These are phyloP conservation scores for Petunia axillaris DNA, from an alignment of 257 asterid species.

Conservation along the genomic window DNA sequence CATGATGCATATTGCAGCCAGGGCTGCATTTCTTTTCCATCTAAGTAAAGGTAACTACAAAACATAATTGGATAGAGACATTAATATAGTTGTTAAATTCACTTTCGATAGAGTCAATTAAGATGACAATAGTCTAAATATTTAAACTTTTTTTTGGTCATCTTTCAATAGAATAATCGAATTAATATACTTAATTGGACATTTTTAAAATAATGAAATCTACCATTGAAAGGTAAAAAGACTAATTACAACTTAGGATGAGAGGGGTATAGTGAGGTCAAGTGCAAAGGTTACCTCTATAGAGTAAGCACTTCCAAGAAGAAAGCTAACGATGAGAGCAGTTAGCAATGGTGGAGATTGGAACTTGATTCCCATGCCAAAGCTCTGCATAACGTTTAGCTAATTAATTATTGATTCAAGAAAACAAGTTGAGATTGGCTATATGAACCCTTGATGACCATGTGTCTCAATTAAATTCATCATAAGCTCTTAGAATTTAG, in stretches of 20 bases:
- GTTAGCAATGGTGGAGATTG: conserved; percentile 30
- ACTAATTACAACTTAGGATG: not conserved
- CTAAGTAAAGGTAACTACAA: conserved; percentile 30
- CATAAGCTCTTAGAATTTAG: too few relatives aligned
- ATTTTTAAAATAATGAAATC: too few relatives aligned
- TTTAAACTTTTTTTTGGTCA: too few relatives aligned
- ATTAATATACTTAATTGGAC: not conserved
- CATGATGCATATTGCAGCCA: conserved; percentile 31
- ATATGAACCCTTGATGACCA: too few relatives aligned
- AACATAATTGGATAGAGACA: not conserved
- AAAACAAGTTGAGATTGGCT: too few relatives aligned
- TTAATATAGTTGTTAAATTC: too few relatives aligned
- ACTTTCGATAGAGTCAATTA: too few relatives aligned
- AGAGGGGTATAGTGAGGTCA: not conserved
- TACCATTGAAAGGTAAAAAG: not conserved
- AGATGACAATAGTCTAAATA: too few relatives aligned
- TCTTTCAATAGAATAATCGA: not conserved
- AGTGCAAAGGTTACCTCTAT: conserved; percentile 21
- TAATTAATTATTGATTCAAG: not conserved
- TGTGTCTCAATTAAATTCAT: too few relatives aligned
- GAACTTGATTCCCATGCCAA: conserved; percentile 31
- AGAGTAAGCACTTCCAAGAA: conserved; percentile 33
- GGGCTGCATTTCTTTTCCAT: conserved; percentile 31
- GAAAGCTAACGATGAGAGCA: conserved; percentile 31
- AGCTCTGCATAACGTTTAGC: conserved; percentile 23